Evolutionary conservation across 768 basidiomycete species (phyloP), one percentile per base, ranked within the genome.

Genomic region (Psilocybe cubensis): DNA sequence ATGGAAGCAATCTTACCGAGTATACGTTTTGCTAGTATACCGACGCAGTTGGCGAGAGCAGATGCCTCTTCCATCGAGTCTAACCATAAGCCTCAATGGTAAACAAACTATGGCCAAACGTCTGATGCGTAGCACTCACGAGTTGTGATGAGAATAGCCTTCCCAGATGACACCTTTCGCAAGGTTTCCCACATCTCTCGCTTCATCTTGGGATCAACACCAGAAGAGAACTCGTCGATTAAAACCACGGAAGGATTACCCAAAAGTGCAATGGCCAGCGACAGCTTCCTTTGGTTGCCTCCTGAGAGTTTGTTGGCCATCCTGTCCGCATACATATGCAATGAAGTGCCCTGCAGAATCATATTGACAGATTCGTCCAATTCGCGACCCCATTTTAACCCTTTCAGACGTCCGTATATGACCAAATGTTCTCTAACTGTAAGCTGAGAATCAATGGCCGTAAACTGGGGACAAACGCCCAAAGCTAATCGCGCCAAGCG

Each of bases 391-490:
- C 70, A 68, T 20, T 54, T 57, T n/a, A 93, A 72, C 2, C 91
- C 91, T 67, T 91, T 91, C 29, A 92, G 77, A n/a, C 86, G 79
- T 6, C 88, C 90, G 47, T 91, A 92, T 7, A 92, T 77, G 56
- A 79, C 54, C 29, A 92, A 74, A 65, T 93, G 91, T 67, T 94
- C 88, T 38, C 88, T 81, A 18, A 92, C 90, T 3, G 89, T 91
- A 31, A 92, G 67, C 64, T 91, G 87, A 6, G 83, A 74, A 61
- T 92, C 91, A 58, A 92, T 91, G 1, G 91, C 90, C 1, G 90
- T 91, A 70, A 92, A 91, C 61, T 92, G 91, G 0, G 91, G 91
- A 67, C 91, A 94, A 47, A 94, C 88, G 3, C 91, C 91, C 5
- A 94, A 81, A 18, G 84, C 79, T 5, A 87, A 78, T 24, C 89